Percentiles rank a stretch among this genome's conserved stretches.
These are phyloP conservation scores for Takashimella koratensis DNA, from an alignment of 1,284 basidiomycete species.

Conservation along the genomic window DNA sequence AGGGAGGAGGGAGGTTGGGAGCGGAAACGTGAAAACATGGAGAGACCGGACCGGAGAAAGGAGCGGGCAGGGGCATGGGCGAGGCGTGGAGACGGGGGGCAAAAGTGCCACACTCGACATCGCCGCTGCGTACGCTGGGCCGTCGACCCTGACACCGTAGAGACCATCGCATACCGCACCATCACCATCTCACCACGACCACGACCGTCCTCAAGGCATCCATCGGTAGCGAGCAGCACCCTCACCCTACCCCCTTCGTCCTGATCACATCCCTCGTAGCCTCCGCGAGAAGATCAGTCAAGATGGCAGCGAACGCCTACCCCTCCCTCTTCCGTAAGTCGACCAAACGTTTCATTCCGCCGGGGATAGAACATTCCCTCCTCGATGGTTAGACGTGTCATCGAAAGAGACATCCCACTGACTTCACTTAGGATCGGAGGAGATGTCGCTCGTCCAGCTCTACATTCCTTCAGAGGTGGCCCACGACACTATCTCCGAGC, in stretches of 20 bases:
- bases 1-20: neutral
- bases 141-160: neutral
- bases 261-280: too few relatives aligned
- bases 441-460: slow-evolving; percentile 97
- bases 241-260: too few relatives aligned
- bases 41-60: neutral
- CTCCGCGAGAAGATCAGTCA: slow-evolving; percentile 8
- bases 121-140: neutral
- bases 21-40: neutral
- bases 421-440: slow-evolving; percentile 68
- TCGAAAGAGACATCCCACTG: neutral
- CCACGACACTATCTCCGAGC: slow-evolving; percentile 90
- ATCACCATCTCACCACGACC: slow-evolving; percentile 4
- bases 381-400: too few relatives aligned
- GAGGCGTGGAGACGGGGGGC: neutral
- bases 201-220: too few relatives aligned
- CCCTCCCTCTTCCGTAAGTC: slow-evolving; percentile 80
- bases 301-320: slow-evolving; percentile 50
- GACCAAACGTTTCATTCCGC: neutral
- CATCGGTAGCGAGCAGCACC: too few relatives aligned
- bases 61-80: neutral
- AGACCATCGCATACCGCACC: neutral
- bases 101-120: neutral
- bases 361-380: slow-evolving; percentile 1
- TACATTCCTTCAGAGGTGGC: slow-evolving; percentile 97